Base-by-base conservation (phyloP, 2,329 filamentous ascomycete species). In the Fusarium tricinctum region DNA sequence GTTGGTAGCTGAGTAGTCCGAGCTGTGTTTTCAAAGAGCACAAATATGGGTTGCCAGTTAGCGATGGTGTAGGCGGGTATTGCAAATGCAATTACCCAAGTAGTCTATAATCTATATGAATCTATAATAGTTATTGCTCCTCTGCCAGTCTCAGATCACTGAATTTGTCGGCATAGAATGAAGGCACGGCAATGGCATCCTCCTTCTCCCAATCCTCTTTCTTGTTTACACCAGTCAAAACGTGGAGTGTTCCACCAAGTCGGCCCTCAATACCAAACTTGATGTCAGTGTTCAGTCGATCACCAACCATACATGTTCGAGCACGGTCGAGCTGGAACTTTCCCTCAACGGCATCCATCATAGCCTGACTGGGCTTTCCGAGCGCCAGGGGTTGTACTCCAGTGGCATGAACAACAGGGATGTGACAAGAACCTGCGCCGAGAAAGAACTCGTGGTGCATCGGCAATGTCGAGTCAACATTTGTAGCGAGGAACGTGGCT, bases 271-370 rank as follows among this genome's bases (percentile, higher is more conserved):
- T 87, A 5, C 96, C 96, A 78, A 99, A 99, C 78, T 92, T 90
- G 77, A 99, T 98, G 80, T 99, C 96, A 0, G 96, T 99, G 78
- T 98, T 92, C 68, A 97, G 83, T 30, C 96, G 86, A 79, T 99
- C 96, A 8, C 96, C 96, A 43, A 99, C 88, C 96, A 99, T 99
- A 81, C 96, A 98, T 1, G 96, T 92, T 72, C 89, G 89, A 63
- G 85, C 88, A 38, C 94, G 88, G 78, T 98, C 90, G 54, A 99
- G 91, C 71, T 92, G 86, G 79, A 98, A 97, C 80, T 97, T 97
- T 60, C 95, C 95, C 83, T 98, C 95, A 58, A 99, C 92, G 5
- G 96, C 94, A 78, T 98, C 95, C 95, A 99, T 97, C 96, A 99
- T 99, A 6, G 95, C 95, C 82, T 97, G 94, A 77, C 93, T 97